These are phyloP conservation scores for Wickerhamiella parazyma DNA, from an alignment of 805 yeast species.

Conservation along the genomic window DNA sequence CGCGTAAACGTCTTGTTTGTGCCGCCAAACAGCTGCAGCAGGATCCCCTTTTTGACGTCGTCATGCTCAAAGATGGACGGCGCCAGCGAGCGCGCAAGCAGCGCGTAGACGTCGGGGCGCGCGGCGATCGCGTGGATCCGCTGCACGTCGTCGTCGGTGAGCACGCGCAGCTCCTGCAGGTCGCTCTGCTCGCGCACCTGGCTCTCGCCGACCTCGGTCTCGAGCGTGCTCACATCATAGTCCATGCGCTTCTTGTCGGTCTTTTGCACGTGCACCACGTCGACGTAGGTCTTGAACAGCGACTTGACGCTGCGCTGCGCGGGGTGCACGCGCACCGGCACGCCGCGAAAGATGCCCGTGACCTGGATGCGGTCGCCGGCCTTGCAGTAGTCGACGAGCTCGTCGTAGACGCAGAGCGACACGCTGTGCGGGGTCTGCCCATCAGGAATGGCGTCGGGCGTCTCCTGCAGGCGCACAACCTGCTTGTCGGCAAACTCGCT, in stretches of 20 bases:
- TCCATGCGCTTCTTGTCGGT: constrained; percentile 72
- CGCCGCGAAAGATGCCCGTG: constrained; percentile 86
- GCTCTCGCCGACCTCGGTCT: constrained; percentile 30
- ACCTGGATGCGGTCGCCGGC: constrained; percentile 96
- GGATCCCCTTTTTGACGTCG: constrained; percentile 90
- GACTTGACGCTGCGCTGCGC: constrained; percentile 71
- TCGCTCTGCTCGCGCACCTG: constrained; percentile 45
- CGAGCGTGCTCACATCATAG: constrained; percentile 56
- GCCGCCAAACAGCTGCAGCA: constrained; percentile 91
- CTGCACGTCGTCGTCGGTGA: constrained; percentile 56
- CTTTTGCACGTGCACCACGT: constrained; percentile 85
- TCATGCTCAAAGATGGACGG: constrained; percentile 96
- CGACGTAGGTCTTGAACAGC: constrained; percentile 83
- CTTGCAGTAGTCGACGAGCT: constrained; percentile 80
- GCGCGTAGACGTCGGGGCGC: constrained; percentile 71
- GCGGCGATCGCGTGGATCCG: constrained; percentile 46
- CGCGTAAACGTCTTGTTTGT: constrained; percentile 75
- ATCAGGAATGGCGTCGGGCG: constrained; percentile 92
- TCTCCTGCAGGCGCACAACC: constrained; percentile 84
- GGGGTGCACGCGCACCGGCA: constrained; percentile 80
- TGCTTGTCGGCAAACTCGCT: constrained; percentile 92
- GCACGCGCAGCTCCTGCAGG: constrained; percentile 59
- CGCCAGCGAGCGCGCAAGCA: constrained; percentile 80
- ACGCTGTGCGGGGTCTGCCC: constrained; percentile 98
- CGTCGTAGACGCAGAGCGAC: constrained; percentile 88